These are phyloP conservation scores for Diaporthe sp. DNA, from an alignment of 2,329 filamentous ascomycete genomes.

Conservation along the genomic window DNA sequence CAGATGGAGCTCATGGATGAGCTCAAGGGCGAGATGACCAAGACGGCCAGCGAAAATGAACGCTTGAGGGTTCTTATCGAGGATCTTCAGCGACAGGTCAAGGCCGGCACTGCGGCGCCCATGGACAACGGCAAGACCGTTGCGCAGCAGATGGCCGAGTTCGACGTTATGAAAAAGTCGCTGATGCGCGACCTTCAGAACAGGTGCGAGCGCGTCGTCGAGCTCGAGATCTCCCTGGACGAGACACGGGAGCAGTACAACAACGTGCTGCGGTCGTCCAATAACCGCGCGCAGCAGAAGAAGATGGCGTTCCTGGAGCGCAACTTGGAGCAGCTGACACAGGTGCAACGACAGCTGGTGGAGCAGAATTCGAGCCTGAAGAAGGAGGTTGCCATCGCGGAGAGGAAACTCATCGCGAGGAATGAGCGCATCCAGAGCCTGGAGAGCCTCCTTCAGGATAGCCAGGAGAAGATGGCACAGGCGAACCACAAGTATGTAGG, in stretches of 20 bases:
- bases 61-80: conserved; percentile 86
- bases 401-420: conserved; percentile 94
- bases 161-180: conserved; percentile 99
- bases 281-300: conserved; percentile 99
- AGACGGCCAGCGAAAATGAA: conserved; percentile 85
- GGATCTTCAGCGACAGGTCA: conserved; percentile 81
- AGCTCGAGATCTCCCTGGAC: conserved; percentile 97
- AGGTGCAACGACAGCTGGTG: conserved; percentile 96
- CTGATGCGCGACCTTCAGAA: conserved; percentile 99
- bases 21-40: conserved; percentile 80
- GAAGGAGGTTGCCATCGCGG: conserved; percentile 99
- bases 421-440: conserved; percentile 97
- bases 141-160: conserved; percentile 98
- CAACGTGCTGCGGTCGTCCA: conserved; percentile 94
- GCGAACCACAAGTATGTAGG: conserved; percentile 92
- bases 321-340: conserved; percentile 96
- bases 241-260: conserved; percentile 99
- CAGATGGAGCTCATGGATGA: conserved; percentile 82
- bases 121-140: conserved; percentile 90
- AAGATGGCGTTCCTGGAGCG: conserved; percentile 99
- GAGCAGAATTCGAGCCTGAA: conserved; percentile 98
- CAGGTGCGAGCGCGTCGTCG: conserved; percentile 96
- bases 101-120: conserved; percentile 70
- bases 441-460: conserved; percentile 93
- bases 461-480: conserved; percentile 97